Evolutionary conservation across 1,139 yeast genomes (phyloP).

Genomic region (Geotrichum citri-aurantii): DNA sequence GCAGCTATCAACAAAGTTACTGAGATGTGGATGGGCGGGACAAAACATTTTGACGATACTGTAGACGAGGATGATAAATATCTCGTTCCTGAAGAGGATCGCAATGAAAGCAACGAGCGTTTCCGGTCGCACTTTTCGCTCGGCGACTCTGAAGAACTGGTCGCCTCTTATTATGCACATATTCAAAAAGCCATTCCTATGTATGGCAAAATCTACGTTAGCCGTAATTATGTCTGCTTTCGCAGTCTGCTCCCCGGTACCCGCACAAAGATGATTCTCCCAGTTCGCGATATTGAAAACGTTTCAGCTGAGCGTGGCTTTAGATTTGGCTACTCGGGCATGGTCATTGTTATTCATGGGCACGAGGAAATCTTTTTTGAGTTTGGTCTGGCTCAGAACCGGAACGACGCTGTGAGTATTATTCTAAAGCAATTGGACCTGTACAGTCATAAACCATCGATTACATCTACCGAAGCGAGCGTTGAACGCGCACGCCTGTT

Average conservation of each 20-base stretch:
- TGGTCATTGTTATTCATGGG: conserved; percentile 62
- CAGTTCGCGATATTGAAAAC: conserved; percentile 63
- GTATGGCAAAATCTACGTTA: conserved; percentile 76
- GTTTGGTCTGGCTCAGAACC: conserved; percentile 55
- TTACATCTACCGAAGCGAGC: conserved; percentile 1
- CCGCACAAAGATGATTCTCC: conserved; percentile 77
- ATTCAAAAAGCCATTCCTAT: conserved; percentile 66
- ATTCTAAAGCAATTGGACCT: conserved; percentile 48
- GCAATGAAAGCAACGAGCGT: conserved; percentile 45
- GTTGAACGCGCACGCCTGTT: conserved; percentile 30
- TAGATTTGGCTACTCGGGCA: conserved; percentile 60
- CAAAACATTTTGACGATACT: conserved; percentile 48
- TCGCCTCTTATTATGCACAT: conserved; percentile 69
- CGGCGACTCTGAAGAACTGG: conserved; percentile 45
- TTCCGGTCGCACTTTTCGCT: conserved; percentile 66
- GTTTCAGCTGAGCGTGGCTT: conserved; percentile 62
- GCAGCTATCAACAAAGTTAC: conserved; percentile 39
- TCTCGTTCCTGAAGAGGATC: conserved; percentile 43
- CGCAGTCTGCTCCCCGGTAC: conserved; percentile 76
- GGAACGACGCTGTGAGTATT: conserved; percentile 68
- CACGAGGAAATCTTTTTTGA: conserved; percentile 74
- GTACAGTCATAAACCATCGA: neutral
- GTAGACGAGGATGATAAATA: conserved; percentile 33
- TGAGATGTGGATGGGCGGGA: conserved; percentile 58
- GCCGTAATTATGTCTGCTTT: conserved; percentile 63